Percentiles rank a stretch among this genome's conserved stretches.
Evolutionary conservation across 305 asterid species (phyloP).

Genomic region (Caryopteris hybrid): DNA sequence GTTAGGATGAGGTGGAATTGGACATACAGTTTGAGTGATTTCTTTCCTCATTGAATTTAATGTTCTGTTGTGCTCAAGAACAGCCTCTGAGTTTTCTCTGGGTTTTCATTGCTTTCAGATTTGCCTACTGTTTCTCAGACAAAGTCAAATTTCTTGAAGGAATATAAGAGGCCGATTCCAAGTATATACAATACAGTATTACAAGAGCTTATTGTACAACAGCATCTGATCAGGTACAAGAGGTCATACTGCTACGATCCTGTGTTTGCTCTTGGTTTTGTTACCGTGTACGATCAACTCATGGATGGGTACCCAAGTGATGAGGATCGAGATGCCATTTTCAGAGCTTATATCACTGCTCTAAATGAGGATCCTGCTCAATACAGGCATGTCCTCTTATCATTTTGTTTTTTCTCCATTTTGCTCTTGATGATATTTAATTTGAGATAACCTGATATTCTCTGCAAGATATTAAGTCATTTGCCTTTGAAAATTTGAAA

Average conservation of each 20-base stretch:
- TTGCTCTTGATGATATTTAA: neutral
- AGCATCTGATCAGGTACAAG: slow-evolving; percentile 88
- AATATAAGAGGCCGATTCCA: slow-evolving; percentile 92
- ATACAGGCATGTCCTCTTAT: slow-evolving; percentile 58
- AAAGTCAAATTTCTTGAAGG: slow-evolving; percentile 72
- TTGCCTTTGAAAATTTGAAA: neutral
- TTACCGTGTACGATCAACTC: slow-evolving; percentile 85
- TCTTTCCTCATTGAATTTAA: neutral
- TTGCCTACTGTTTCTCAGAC: slow-evolving; percentile 84
- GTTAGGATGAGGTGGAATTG: neutral
- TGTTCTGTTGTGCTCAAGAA: neutral
- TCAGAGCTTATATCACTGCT: slow-evolving; percentile 79
- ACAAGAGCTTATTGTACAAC: slow-evolving; percentile 93
- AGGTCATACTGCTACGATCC: slow-evolving; percentile 80
- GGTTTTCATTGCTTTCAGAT: slow-evolving; percentile 45
- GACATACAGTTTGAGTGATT: neutral
- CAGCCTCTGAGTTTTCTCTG: slow-evolving; percentile 18
- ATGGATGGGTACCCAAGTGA: slow-evolving; percentile 95
- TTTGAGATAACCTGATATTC: neutral
- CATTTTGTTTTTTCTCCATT: neutral
- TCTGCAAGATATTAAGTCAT: neutral
- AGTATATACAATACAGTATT: slow-evolving; percentile 81
- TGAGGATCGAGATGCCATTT: slow-evolving; percentile 79
- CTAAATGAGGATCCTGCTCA: slow-evolving; percentile 81
- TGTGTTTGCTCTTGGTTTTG: slow-evolving; percentile 93